Evolutionary conservation across 257 asterid species (phyloP).

Genomic region (Solanum dulcamara): DNA sequence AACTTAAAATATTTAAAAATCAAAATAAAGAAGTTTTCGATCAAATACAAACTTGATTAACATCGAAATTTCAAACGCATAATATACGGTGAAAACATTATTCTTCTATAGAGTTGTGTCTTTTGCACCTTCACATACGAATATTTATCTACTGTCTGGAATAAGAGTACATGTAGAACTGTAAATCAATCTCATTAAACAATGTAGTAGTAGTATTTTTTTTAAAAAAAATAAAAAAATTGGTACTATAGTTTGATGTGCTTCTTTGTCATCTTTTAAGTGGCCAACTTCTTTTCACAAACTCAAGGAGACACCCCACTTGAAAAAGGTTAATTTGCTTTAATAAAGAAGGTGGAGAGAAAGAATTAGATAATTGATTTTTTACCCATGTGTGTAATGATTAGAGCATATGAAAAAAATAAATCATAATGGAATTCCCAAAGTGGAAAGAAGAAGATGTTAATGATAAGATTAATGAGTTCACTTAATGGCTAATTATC

Average conservation of each 20-base stretch:
- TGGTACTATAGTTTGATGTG: neutral
- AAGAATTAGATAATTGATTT: neutral
- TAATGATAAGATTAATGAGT: neutral
- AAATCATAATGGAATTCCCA: neutral
- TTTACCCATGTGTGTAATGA: constrained; percentile 7
- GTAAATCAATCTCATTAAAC: neutral
- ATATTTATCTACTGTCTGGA: neutral
- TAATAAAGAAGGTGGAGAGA: neutral
- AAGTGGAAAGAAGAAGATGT: neutral
- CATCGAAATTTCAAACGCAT: neutral
- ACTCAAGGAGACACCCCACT: neutral
- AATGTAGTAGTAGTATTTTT: neutral
- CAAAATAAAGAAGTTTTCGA: rapidly evolving
- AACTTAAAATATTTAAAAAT: neutral
- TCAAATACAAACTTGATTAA: neutral
- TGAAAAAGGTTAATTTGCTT: neutral
- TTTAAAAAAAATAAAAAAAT: neutral
- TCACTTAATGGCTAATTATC: neutral
- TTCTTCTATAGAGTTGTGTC: neutral
- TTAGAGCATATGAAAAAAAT: neutral
- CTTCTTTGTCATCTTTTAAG: neutral
- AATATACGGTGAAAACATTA: neutral
- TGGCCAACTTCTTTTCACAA: neutral
- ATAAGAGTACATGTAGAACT: neutral
- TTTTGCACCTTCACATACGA: neutral